Base-by-base conservation (phyloP, 441 rosid genomes). In the Pelargonium citronellum region DNA sequence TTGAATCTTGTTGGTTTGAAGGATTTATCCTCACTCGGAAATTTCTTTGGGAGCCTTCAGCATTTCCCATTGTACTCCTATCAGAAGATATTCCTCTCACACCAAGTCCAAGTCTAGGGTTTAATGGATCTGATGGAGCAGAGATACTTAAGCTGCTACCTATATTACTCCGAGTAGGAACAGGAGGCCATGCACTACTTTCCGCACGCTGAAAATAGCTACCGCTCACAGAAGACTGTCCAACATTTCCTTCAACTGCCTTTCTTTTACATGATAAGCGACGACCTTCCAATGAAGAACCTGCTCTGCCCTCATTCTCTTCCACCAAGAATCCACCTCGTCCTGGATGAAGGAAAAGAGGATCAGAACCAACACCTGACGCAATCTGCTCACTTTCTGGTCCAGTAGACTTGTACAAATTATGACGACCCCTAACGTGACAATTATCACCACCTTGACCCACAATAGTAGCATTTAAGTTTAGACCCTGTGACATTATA, bases 241-340 rank as follows among this genome's bases (percentile, higher is more conserved):
- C 88, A 22, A 22, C 24, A 22, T 22, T 22, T 22, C 24, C 24
- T 71, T 86, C 98, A 66, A 83, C 74, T 60, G 93, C 87, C 82
- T 91, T 94, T 79, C 98, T 86, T 82, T 94, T 94, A 80, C 91
- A 82, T 20, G 93, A 83, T 53, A 80, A 74, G 37, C 85, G 94
- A 1, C 80, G 83, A 11, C 88, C 89, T 64, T 86, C 96, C 66
- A 72, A 68, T 60, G 89, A 81, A 64, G 84, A 78, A 73, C 86
- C 85, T 1, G 82, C 78, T 70, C 87, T 83, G 60, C 73, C 78
- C 49, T 73, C 79, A 80, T 67, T 80, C 47, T 77, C 87, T 70
- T 78, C 88, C 22, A 66, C 70, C 34, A 73, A 49, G 70, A 69
- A 82, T 60, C 80, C 84, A 68, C 80, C 72, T 44, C 73, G 71